Base-by-base conservation (phyloP, 1,284 basidiomycete species). In the Puccinia horiana region DNA sequence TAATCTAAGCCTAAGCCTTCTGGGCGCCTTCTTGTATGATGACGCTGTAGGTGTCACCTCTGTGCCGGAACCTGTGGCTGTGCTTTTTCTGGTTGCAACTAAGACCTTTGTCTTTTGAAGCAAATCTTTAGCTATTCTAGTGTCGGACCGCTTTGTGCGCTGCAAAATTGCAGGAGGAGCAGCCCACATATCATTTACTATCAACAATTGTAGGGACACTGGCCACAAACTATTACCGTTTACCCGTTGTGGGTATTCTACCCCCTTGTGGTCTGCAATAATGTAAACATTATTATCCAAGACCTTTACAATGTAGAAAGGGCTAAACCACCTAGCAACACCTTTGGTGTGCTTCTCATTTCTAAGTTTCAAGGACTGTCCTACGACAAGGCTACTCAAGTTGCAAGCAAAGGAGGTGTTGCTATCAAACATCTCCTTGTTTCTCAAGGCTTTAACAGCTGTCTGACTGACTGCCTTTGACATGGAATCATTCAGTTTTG, bases 301-400 rank as follows among this genome's bases (percentile, higher is more conserved):
- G 56, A 58, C 56, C 11, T 26, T 58, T 2, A 8, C 8, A 32
- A 70, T 40, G 6, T 74, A 42, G 29, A 74, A 75, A 2, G 72
- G 72, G 16, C 49, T 32, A 40, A 26, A 75, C 72, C 72, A 75
- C 5, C 37, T 18, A 23, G 72, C 47, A 54, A 18, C 40, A 14
- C 72, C 72, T 20, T 74, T 74, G 42, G 44, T 49, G 20, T 49
- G 37, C 18, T 35, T n/a, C 47, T 75, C 49, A n/a, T 75, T 75
- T 11, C 72, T 18, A 9, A 75, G 26, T 32, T 56, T 49, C 8
- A 75, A 47, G n/a, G 49, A 35, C 5, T 75, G 40, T 0, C 72
- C 72, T 16, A 75, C 26, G 3, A 26, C 26, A 23, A 47, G 35
- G 26, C 8, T n/a, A 23, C 3, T 20, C 6, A 32, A 12, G 16